phyloP scores from a whole-genome alignment of 1,284 basidiomycete genomes.

The Abortiporus biennis region DNA sequence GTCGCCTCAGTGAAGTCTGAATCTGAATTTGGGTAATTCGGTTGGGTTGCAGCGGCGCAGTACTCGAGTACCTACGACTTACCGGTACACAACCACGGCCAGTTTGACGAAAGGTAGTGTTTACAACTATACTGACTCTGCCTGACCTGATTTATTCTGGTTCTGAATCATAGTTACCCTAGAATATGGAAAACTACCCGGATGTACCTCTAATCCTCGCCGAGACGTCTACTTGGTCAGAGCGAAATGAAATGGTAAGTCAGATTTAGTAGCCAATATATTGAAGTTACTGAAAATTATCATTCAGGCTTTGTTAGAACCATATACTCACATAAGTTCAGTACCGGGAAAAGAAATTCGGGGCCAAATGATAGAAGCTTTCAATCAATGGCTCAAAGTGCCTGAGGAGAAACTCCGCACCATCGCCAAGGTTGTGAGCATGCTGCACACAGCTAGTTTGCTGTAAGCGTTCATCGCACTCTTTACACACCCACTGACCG shows the following conservation, averaged over 20 bases:
- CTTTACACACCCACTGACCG: not conserved
- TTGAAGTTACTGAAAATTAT: conserved; percentile 1
- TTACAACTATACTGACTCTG: too few species aligned
- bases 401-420: conserved; percentile 64
- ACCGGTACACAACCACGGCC: too few species aligned
- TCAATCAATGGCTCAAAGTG: conserved; percentile 91
- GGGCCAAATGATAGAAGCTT: conserved; percentile 85
- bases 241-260: conserved; percentile 6
- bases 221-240: conserved; percentile 12
- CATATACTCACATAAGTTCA: conserved; percentile 82
- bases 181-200: too few species aligned
- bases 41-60: too few species aligned
- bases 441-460: conserved; percentile 93
- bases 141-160: too few species aligned
- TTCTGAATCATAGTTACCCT: too few species aligned
- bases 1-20: too few species aligned
- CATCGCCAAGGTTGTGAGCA: conserved; percentile 81
- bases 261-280: not conserved
- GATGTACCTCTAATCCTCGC: conserved; percentile 12
- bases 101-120: too few species aligned
- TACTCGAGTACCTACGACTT: too few species aligned
- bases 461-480: conserved; percentile 49
- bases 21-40: too few species aligned
- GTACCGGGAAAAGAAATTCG: conserved; percentile 95
- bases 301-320: conserved; percentile 75